phyloP scores from a whole-genome alignment of 2,329 filamentous ascomycete genomes.

The Fonsecaea erecta region DNA sequence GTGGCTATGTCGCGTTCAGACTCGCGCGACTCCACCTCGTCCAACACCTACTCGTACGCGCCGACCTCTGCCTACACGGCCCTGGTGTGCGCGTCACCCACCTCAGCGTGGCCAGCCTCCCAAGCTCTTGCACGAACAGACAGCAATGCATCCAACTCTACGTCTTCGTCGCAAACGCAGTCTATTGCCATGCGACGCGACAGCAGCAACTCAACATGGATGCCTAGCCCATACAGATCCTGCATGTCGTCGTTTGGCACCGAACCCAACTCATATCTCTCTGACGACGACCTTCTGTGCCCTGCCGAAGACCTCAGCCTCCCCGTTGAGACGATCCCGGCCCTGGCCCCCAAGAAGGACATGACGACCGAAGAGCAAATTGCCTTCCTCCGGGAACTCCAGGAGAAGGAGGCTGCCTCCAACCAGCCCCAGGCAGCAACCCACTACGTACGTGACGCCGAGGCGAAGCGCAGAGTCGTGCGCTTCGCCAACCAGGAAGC shows the following conservation, averaged over 20 bases:
- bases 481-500: slow-evolving; percentile 31
- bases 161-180: slow-evolving; percentile 19
- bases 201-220: slow-evolving; percentile 36
- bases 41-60: slow-evolving; percentile 26
- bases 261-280: slow-evolving; percentile 36
- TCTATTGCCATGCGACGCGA: slow-evolving; percentile 35
- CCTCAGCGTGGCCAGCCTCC: slow-evolving; percentile 29
- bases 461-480: slow-evolving; percentile 31
- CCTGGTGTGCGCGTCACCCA: slow-evolving; percentile 33
- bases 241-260: slow-evolving; percentile 35
- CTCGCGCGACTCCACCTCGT: slow-evolving; percentile 36
- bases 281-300: slow-evolving; percentile 38
- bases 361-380: slow-evolving; percentile 39
- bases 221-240: slow-evolving; percentile 37
- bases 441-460: slow-evolving; percentile 20
- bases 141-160: slow-evolving; percentile 26
- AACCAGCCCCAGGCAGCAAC: slow-evolving; percentile 20
- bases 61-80: slow-evolving; percentile 31
- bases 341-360: slow-evolving; percentile 32
- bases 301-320: slow-evolving; percentile 27
- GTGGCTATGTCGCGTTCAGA: slow-evolving; percentile 39
- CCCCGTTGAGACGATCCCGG: slow-evolving; percentile 36
- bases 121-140: slow-evolving; percentile 25
- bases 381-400: slow-evolving; percentile 35
- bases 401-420: slow-evolving; percentile 35